These are phyloP conservation scores for Symmetrospora coprosmae DNA, from an alignment of 768 basidiomycete genomes.

Conservation along the genomic window DNA sequence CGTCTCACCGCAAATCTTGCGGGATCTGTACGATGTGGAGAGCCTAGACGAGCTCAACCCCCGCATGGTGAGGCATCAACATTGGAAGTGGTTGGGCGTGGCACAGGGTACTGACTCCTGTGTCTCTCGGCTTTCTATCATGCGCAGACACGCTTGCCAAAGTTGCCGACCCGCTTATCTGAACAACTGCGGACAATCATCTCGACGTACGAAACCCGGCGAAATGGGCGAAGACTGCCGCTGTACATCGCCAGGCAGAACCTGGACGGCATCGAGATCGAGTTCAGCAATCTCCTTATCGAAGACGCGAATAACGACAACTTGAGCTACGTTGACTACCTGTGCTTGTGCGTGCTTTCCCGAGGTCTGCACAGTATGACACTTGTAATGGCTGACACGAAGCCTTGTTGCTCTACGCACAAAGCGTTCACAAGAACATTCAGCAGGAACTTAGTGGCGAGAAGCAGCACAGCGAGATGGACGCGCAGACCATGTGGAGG, in stretches of 20 bases:
- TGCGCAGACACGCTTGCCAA: slow-evolving; percentile 53
- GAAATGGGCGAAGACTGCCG: slow-evolving; percentile 35
- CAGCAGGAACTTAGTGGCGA: slow-evolving; percentile 18
- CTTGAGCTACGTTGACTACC: slow-evolving; percentile 68
- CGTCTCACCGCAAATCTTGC: slow-evolving; percentile 63
- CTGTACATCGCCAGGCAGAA: slow-evolving; percentile 75
- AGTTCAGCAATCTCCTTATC: slow-evolving; percentile 91
- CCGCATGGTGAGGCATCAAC: slow-evolving; percentile 46
- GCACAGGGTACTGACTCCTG: no score
- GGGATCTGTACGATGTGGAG: slow-evolving; percentile 71
- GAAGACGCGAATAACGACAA: slow-evolving; percentile 97
- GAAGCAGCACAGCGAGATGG: slow-evolving; percentile 14
- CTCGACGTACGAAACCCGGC: slow-evolving; percentile 43
- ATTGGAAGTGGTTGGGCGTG: slow-evolving; percentile 9
- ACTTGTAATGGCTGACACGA: no score
- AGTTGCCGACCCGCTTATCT: slow-evolving; percentile 59
- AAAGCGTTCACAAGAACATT: slow-evolving; percentile 18
- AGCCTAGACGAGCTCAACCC: slow-evolving; percentile 57
- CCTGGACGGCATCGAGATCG: slow-evolving; percentile 59
- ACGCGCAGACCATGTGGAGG: slow-evolving; percentile 19
- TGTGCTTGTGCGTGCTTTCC: slow-evolving; percentile 25
- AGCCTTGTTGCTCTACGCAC: no score
- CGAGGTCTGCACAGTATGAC: not conserved
- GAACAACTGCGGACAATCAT: slow-evolving; percentile 74
- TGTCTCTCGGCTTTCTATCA: not conserved